Evolutionary conservation across 164 flowering plant genomes (phyloP).

Genomic region (Tinospora cordifolia): DNA sequence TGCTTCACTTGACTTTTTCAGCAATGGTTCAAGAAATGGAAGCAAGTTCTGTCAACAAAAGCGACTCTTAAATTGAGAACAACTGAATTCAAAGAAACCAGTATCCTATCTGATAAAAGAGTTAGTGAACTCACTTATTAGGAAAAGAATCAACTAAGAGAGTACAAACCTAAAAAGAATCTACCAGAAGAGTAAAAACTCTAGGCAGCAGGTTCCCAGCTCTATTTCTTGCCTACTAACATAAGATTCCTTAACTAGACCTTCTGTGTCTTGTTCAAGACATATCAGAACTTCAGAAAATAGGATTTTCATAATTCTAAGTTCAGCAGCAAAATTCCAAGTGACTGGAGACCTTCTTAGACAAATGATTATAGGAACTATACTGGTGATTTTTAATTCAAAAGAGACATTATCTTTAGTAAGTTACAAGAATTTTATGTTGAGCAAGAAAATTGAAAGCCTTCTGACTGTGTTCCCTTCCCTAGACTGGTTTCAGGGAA

Average conservation of each 20-base stretch:
- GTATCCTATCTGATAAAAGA: neutral
- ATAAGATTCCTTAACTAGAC: too few relatives aligned
- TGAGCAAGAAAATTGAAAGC: neutral
- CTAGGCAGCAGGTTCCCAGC: neutral
- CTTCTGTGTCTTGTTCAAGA: too few relatives aligned
- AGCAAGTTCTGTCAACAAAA: constrained; percentile 63
- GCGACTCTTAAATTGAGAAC: constrained; percentile 1
- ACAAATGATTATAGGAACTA: neutral
- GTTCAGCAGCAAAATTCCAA: too few relatives aligned
- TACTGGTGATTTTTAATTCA: neutral
- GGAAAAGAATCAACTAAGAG: too few relatives aligned
- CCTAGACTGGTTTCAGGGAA: neutral
- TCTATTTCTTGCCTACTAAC: too few relatives aligned
- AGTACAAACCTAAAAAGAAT: neutral
- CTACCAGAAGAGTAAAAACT: neutral
- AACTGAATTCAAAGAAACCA: neutral
- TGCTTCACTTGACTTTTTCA: constrained; percentile 85
- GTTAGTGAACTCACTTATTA: neutral
- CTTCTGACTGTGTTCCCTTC: neutral
- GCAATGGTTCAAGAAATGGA: constrained; percentile 92
- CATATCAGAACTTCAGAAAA: neutral
- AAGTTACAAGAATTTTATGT: neutral
- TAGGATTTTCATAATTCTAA: too few relatives aligned
- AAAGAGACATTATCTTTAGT: neutral
- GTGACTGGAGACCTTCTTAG: too few relatives aligned